Percentiles rank a stretch among this genome's conserved stretches.
phyloP scores from a whole-genome alignment of 257 asterid species.

The Solanum chiquidenum region DNA sequence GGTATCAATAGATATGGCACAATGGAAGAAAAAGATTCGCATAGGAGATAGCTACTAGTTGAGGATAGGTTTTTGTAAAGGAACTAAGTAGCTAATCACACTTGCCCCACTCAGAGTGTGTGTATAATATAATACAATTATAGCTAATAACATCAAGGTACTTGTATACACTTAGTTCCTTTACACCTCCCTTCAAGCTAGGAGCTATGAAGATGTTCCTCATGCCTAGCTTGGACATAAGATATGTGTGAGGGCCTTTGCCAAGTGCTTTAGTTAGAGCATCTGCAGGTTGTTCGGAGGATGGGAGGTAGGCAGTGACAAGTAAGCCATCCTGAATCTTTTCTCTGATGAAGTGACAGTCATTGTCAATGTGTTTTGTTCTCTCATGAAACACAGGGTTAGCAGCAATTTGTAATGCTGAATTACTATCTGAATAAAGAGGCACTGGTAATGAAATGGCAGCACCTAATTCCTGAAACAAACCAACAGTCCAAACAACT shows the following conservation, averaged over 20 bases:
- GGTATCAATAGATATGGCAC: not conserved
- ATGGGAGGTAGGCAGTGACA: not conserved
- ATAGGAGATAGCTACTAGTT: not conserved
- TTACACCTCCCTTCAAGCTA: not conserved
- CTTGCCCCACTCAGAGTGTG: too few relatives aligned
- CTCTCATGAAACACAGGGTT: not conserved
- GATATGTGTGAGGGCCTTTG: not conserved
- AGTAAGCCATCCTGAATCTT: not conserved
- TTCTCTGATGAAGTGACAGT: not conserved
- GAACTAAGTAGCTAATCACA: too few relatives aligned
- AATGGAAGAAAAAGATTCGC: not conserved
- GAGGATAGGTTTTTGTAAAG: not conserved
- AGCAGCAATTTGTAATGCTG: not conserved
- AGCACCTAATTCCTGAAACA: not conserved
- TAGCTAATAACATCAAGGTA: too few relatives aligned
- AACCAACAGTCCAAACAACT: not conserved
- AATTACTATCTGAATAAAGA: not conserved
- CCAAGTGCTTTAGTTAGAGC: not conserved
- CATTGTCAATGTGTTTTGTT: not conserved
- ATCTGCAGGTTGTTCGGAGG: not conserved
- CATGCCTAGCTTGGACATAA: not conserved
- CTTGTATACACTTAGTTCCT: not conserved
- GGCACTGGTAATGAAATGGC: not conserved
- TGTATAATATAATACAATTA: too few relatives aligned
- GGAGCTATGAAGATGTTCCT: not conserved